These are phyloP conservation scores for Penicillium decumbens DNA, from an alignment of 2,329 filamentous ascomycete species.

Conservation along the genomic window DNA sequence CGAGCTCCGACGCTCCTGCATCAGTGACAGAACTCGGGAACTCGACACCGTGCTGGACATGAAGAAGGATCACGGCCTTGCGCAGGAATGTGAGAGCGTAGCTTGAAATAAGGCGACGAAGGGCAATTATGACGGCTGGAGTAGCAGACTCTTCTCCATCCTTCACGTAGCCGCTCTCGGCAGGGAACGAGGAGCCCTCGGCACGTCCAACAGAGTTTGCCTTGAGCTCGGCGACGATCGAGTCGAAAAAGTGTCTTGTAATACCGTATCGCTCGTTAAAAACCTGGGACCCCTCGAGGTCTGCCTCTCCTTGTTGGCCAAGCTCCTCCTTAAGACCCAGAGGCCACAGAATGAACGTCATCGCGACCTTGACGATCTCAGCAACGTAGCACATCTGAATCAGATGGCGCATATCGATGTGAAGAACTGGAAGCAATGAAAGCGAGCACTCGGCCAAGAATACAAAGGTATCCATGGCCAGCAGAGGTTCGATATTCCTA, in stretches of 20 bases:
- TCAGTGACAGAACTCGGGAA: constrained; percentile 66
- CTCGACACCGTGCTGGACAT: constrained; percentile 83
- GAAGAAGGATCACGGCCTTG: constrained; percentile 75
- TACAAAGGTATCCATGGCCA: constrained; percentile 38
- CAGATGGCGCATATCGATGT: constrained; percentile 71
- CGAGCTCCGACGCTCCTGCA: constrained; percentile 69
- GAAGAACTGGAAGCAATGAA: constrained; percentile 62
- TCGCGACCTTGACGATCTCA: constrained; percentile 78
- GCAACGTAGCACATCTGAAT: constrained; percentile 83
- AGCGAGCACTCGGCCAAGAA: constrained; percentile 78
- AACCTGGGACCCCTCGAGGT: constrained; percentile 25
- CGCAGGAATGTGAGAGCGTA: constrained; percentile 89
- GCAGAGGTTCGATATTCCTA: constrained; percentile 39
- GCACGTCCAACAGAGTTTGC: constrained; percentile 34
- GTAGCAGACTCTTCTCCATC: constrained; percentile 36
- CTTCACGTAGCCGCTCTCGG: constrained; percentile 37
- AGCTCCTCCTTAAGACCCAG: constrained; percentile 35
- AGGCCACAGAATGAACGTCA: constrained; percentile 49
- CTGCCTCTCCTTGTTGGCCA: constrained; percentile 27
- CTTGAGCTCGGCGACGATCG: constrained; percentile 36
- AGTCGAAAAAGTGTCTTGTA: constrained; percentile 37
- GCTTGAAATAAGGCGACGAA: constrained; percentile 55
- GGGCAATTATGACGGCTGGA: constrained; percentile 29
- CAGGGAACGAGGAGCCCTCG: constrained; percentile 34
- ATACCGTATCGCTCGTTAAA: constrained; percentile 27